Evolutionary conservation across 2,329 filamentous ascomycete species (phyloP).

Genomic region (Malbranchea zuffiana): DNA sequence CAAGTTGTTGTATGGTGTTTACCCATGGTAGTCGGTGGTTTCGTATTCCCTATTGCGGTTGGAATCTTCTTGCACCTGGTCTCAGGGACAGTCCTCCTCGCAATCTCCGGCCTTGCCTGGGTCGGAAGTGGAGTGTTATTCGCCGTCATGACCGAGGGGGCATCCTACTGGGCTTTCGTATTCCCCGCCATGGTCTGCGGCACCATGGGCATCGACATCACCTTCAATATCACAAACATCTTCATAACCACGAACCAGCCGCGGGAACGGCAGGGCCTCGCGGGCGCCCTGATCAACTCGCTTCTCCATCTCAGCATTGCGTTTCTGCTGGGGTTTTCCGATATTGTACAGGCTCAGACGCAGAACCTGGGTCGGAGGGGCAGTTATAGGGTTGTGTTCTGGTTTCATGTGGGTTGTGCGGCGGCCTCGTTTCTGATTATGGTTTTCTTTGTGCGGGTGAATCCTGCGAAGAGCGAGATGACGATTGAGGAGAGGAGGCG

Average conservation of each 20-base stretch:
- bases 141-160: constrained; percentile 48
- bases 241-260: constrained; percentile 67
- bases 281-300: constrained; percentile 60
- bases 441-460: constrained; percentile 43
- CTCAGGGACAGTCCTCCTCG: constrained; percentile 51
- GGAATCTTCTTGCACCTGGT: constrained; percentile 58
- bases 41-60: constrained; percentile 51
- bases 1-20: constrained; percentile 58
- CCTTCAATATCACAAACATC: constrained; percentile 63
- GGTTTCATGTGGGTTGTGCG: constrained; percentile 52
- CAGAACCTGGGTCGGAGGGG: constrained; percentile 33
- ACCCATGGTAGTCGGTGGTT: constrained; percentile 57
- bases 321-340: constrained; percentile 58
- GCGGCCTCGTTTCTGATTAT: constrained; percentile 44
- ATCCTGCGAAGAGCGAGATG: constrained; percentile 46
- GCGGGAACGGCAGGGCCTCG: constrained; percentile 55
- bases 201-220: constrained; percentile 64
- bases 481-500: constrained; percentile 46
- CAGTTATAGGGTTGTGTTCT: constrained; percentile 55
- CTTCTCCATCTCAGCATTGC: constrained; percentile 62
- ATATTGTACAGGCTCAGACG: constrained; percentile 47
- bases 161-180: constrained; percentile 60
- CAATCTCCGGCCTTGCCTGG: constrained; percentile 51
- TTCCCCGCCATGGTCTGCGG: constrained; percentile 53
- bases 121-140: constrained; percentile 51